phyloP scores from a whole-genome alignment of 164 flowering plant species.

The Santalum album region DNA sequence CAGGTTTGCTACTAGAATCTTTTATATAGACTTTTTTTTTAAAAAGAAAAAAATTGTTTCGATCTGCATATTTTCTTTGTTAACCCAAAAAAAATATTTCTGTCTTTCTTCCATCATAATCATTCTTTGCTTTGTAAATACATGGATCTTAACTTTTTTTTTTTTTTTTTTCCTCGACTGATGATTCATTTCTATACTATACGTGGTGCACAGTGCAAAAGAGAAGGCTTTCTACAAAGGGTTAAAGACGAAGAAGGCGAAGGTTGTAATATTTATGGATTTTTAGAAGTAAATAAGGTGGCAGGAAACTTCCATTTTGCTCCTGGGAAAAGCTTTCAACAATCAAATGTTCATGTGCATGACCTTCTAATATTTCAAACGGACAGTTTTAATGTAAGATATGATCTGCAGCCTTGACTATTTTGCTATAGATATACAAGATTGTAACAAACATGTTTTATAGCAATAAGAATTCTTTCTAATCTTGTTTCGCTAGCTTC shows the following conservation, averaged over 20 bases:
- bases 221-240: constrained; percentile 75
- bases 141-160: too few relatives aligned
- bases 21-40: too few relatives aligned
- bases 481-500: too few relatives aligned
- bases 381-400: constrained; percentile 70
- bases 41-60: too few relatives aligned
- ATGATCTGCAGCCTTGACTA: too few relatives aligned
- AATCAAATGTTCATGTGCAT: constrained; percentile 58
- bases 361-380: constrained; percentile 66
- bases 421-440: too few relatives aligned
- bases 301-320: constrained; percentile 93
- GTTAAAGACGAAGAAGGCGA: constrained; percentile 90
- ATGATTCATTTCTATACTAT: background rate
- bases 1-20: background rate
- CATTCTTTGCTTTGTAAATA: too few relatives aligned
- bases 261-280: constrained; percentile 85
- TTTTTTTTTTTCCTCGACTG: background rate
- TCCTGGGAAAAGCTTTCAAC: constrained; percentile 89
- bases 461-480: too few relatives aligned
- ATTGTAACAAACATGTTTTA: too few relatives aligned
- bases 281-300: constrained; percentile 79
- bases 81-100: too few relatives aligned
- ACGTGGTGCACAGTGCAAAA: constrained; percentile 52
- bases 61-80: too few relatives aligned
- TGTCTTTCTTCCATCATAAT: too few relatives aligned